Percentiles rank a stretch among this genome's conserved stretches.
These are phyloP conservation scores for Daldinia bambusicola DNA, from an alignment of 495 filamentous ascomycete genomes.

Conservation along the genomic window DNA sequence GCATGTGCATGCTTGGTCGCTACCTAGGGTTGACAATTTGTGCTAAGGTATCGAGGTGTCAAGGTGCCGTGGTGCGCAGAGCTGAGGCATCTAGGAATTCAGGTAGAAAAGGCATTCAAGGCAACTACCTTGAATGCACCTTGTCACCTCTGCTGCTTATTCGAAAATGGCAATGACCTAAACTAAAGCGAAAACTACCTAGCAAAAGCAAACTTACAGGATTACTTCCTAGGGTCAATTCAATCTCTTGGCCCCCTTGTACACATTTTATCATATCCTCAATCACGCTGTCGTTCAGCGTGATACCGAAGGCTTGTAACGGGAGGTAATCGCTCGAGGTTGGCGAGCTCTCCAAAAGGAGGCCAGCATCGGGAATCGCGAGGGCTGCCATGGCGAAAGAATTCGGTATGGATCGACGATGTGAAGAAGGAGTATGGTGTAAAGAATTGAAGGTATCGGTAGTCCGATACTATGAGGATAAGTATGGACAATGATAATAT, in stretches of 20 bases:
- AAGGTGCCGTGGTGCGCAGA: background rate
- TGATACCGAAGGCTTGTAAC: conserved; percentile 68
- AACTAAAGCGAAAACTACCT: conserved; percentile 20
- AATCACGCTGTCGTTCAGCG: conserved; percentile 70
- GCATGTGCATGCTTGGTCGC: background rate
- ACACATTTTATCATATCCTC: conserved; percentile 77
- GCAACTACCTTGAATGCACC: background rate
- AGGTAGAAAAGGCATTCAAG: conserved; percentile 1
- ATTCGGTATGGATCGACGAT: conserved; percentile 25
- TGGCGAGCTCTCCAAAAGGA: conserved; percentile 57
- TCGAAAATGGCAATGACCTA: conserved; percentile 27
- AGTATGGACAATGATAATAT: conserved; percentile 18
- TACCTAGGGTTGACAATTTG: background rate
- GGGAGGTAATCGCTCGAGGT: conserved; percentile 51
- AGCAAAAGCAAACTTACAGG: conserved; percentile 60
- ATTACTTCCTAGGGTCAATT: conserved; percentile 65
- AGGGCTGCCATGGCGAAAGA: conserved; percentile 47
- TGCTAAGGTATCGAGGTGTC: background rate
- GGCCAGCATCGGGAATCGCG: conserved; percentile 55
- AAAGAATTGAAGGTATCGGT: conserved; percentile 13
- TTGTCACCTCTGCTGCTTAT: conserved; percentile 31
- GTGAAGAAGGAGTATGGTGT: conserved; percentile 7
- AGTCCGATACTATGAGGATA: conserved; percentile 13
- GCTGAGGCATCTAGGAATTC: background rate
- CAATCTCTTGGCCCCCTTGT: conserved; percentile 67